Percentiles rank a stretch among this genome's conserved stretches.
Evolutionary conservation across 2,329 filamentous ascomycete species (phyloP).

Genomic region (Chrysosporium queenslandicum): DNA sequence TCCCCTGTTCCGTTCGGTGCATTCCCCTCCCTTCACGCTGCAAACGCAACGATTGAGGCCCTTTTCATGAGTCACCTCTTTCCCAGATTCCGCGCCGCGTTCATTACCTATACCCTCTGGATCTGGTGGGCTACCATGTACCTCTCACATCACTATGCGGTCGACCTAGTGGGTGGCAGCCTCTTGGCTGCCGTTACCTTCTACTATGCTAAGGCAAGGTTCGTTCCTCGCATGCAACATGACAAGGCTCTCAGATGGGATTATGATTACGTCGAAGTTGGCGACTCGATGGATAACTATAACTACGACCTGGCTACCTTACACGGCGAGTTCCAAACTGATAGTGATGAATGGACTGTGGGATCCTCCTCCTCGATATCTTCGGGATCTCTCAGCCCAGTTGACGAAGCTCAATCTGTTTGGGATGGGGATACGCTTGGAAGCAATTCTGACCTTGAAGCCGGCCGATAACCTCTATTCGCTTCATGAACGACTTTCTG

Average conservation of each 20-base stretch:
- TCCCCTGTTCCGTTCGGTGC: slow-evolving; percentile 90
- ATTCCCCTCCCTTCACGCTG: slow-evolving; percentile 87
- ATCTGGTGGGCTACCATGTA: slow-evolving; percentile 99
- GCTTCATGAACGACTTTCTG: neutral
- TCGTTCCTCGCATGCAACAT: slow-evolving; percentile 68
- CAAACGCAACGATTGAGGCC: slow-evolving; percentile 76
- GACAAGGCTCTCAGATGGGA: slow-evolving; percentile 89
- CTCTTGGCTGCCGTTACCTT: slow-evolving; percentile 67
- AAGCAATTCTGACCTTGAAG: slow-evolving; percentile 32
- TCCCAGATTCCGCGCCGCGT: slow-evolving; percentile 67
- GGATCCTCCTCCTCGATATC: slow-evolving; percentile 71
- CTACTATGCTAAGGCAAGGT: slow-evolving; percentile 70
- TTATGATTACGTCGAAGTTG: slow-evolving; percentile 84
- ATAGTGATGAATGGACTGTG: slow-evolving; percentile 84
- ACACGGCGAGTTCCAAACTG: slow-evolving; percentile 48
- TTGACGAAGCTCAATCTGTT: slow-evolving; percentile 46
- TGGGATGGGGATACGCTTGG: slow-evolving; percentile 36
- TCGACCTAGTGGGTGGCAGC: slow-evolving; percentile 80
- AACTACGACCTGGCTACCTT: slow-evolving; percentile 49
- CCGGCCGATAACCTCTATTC: slow-evolving; percentile 25
- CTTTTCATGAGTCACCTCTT: slow-evolving; percentile 91
- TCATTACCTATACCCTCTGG: slow-evolving; percentile 79
- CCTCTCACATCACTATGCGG: slow-evolving; percentile 90
- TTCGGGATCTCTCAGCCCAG: slow-evolving; percentile 52
- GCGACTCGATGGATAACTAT: slow-evolving; percentile 50